These are phyloP conservation scores for Fusarium musae DNA, from an alignment of 2,329 filamentous ascomycete genomes.

Conservation along the genomic window DNA sequence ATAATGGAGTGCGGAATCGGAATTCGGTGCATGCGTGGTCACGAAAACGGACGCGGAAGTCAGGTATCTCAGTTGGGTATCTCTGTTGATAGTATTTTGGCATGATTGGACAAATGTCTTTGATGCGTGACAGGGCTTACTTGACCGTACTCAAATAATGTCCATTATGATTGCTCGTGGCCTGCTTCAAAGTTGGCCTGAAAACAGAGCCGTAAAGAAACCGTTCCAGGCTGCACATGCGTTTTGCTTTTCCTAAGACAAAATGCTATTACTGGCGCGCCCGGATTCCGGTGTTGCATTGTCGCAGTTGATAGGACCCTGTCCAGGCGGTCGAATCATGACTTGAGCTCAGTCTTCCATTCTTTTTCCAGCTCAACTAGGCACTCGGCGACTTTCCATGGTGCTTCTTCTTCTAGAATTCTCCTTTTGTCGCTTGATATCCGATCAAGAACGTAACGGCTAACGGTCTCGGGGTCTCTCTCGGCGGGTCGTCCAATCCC, in stretches of 20 bases:
- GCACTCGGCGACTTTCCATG: slow-evolving; percentile 62
- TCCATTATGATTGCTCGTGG: background rate
- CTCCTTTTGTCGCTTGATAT: slow-evolving; percentile 66
- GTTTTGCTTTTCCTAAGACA: background rate
- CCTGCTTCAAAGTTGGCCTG: background rate
- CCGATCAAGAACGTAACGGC: slow-evolving; percentile 79
- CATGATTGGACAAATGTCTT: background rate
- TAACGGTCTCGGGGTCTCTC: slow-evolving; percentile 74
- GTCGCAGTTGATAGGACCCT: background rate
- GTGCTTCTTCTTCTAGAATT: slow-evolving; percentile 62
- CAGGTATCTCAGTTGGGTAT: slow-evolving; percentile 17
- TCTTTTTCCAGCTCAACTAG: slow-evolving; percentile 59
- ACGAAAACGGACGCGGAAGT: slow-evolving; percentile 1
- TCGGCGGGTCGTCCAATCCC: slow-evolving; percentile 87
- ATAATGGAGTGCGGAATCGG: background rate
- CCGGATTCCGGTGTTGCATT: background rate
- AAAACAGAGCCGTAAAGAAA: background rate
- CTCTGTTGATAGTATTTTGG: background rate
- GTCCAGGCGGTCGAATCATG: slow-evolving; percentile 2
- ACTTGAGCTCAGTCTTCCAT: slow-evolving; percentile 47
- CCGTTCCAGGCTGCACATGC: background rate
- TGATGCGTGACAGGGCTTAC: background rate
- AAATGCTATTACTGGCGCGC: background rate
- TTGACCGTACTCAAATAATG: background rate
- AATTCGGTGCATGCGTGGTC: background rate